Evolutionary conservation across 352 stramenopile species (phyloP), one percentile per base, ranked within the genome.

Genomic region (Phytophthora melonis): DNA sequence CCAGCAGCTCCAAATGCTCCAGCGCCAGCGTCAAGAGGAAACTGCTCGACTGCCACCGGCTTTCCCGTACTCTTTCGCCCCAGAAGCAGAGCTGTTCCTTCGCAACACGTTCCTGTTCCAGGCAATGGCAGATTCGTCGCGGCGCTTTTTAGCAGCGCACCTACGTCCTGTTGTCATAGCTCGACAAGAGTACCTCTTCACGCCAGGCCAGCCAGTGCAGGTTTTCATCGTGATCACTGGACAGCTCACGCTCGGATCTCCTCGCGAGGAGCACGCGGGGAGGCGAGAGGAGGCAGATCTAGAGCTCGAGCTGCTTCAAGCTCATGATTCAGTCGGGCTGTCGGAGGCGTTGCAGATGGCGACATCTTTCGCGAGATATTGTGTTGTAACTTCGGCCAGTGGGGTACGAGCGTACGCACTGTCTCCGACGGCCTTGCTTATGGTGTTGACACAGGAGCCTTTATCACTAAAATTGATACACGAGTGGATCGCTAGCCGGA

Each of bases 141-240:
- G 85, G 19, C 66, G 78, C 34, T 91, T 84, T 56, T 58, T 91
- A 25, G 82, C 82, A n/a, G 74, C 81, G 3, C 78, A 90, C 21
- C n/a, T 85, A 18, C 72, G 62, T 5, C 53, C 67, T 3, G 39
- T 83, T 55, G 70, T 72, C 19, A 62, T 89, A 10, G 58, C 63
- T 8, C 73, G 75, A 39, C 58, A 80, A 61, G 84, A 91, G 54
- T 91, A 87, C 30, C 71, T 91, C 27, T 90, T 89, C 66, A 90
- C 82, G 2, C 77, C 75, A 3, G 84, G 80, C 8, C 84, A 90
- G 36, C 68, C 72, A 21, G 79, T 84, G 5, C 52, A 63, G 4
- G 71, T 88, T 1, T 91, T 86, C 41, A 65, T 91, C 13, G 75
- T 90, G 4, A 68, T 74, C 21, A 75, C 66, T 0, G 82, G 84